Conservation (phyloP, 148 eudicot species). For the Persicaria maculosa region DNA sequence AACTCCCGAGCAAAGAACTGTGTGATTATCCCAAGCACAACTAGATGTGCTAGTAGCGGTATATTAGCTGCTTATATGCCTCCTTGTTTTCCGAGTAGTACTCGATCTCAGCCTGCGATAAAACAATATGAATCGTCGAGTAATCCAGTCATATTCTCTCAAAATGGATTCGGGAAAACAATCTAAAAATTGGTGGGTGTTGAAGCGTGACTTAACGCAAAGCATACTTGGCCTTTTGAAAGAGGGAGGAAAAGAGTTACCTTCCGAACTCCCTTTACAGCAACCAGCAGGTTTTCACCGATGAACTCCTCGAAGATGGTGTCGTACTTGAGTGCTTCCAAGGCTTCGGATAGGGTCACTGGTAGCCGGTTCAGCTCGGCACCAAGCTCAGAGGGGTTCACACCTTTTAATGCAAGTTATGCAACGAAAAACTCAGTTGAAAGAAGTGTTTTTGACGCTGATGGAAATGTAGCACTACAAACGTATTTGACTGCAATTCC, state of each 20-base stretch:
- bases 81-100: slow-evolving; percentile 38
- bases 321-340: slow-evolving; percentile 66
- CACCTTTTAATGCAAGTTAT: slow-evolving; percentile 33
- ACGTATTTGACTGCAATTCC: background rate
- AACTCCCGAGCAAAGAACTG: background rate
- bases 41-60: slow-evolving; percentile 25
- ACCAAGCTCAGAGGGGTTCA: slow-evolving; percentile 49
- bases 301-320: slow-evolving; percentile 40
- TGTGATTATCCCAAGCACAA: background rate
- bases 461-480: background rate
- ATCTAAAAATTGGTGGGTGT: background rate
- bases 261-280: slow-evolving; percentile 72
- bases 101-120: slow-evolving; percentile 53
- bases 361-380: slow-evolving; percentile 61
- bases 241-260: slow-evolving; percentile 21
- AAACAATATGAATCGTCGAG: background rate
- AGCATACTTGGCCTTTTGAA: background rate
- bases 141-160: background rate
- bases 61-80: slow-evolving; percentile 47
- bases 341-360: slow-evolving; percentile 59
- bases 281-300: slow-evolving; percentile 57
- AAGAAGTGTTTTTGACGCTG: background rate
- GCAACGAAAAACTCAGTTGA: background rate
- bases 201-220: background rate
- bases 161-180: background rate